Conservation (phyloP, 2,329 filamentous ascomycete genomes). For the Zymoseptoria tritici region DNA sequence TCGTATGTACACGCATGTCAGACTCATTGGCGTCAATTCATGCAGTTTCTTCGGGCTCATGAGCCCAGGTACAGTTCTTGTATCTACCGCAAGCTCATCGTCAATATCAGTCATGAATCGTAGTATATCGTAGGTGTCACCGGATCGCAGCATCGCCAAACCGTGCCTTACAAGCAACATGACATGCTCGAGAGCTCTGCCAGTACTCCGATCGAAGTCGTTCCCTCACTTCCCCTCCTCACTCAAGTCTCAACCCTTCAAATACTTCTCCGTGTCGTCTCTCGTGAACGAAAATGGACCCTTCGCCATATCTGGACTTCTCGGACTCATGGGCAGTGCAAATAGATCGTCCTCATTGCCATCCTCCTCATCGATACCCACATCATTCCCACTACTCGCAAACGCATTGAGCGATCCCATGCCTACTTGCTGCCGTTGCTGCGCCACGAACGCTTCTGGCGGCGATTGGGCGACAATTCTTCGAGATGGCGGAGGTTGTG, state of each 20-base stretch:
- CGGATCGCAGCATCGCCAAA: neutral
- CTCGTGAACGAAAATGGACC: slow-evolving; percentile 64
- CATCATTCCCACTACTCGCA: slow-evolving; percentile 23
- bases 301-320: slow-evolving; percentile 76
- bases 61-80: no score
- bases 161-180: neutral
- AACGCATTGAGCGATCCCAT: slow-evolving; percentile 42
- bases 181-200: neutral
- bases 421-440: slow-evolving; percentile 31
- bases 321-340: slow-evolving; percentile 75
- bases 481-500: slow-evolving; percentile 10
- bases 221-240: no score
- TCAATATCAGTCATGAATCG: neutral
- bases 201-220: no score
- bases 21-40: no score
- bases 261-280: slow-evolving; percentile 32
- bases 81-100: neutral
- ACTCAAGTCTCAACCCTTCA: slow-evolving; percentile 11
- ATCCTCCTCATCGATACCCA: slow-evolving; percentile 30
- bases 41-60: no score
- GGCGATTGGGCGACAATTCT: slow-evolving; percentile 22
- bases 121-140: neutral
- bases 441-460: slow-evolving; percentile 32
- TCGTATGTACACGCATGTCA: no score
- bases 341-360: slow-evolving; percentile 76